Base-by-base conservation (phyloP, 164 flowering plant genomes). In the Nymphaea colorata region DNA sequence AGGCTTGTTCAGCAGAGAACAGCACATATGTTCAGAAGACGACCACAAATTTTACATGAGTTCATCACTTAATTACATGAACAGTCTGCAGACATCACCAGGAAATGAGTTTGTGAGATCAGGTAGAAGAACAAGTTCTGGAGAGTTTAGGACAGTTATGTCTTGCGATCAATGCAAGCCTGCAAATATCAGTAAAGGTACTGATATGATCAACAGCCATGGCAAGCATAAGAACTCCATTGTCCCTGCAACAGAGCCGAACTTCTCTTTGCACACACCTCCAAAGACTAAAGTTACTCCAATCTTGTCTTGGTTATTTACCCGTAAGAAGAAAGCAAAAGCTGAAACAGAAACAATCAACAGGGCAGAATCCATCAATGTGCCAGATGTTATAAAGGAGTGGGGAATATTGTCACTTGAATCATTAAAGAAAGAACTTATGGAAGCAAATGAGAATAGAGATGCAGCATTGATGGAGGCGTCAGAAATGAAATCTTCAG, bases 251-350 rank as follows among this genome's bases (percentile, higher is more conserved):
- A 82, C 88, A 3, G 91, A 88, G 75, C 77, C 89, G 41, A 88
- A 81, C 65, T 70, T 79, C 3, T 74, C 86, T 0, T 55, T 73
- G 66, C 85, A 81, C 3, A 67, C 86, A 0, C 85, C 84, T 15
- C 82, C 86, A 2, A 90, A 77, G 65, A 83, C 41, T 51, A 68
- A 75, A 60, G 85, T 82, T 10, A 61, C 25, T 8, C 79, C 79
- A 53, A 77, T 81, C 43, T 73, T 88, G 14, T 81, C 93, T 7
- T 68, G 93, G 93, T 68, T 94, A 72, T 84, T 94, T 66, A 86
- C 96, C 0, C 65, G 79, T 76, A 93, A 80, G 84, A 88, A 82
- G 85, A 90, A 86, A 77, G 76, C 83, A 55, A 93, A 85, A 79
- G 79, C 75, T 55, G 87, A 81, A 64, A 72, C 67, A 42, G 57